These are phyloP conservation scores for Leishmania amazonensis DNA, from an alignment of 208 protist species.

Conservation along the genomic window DNA sequence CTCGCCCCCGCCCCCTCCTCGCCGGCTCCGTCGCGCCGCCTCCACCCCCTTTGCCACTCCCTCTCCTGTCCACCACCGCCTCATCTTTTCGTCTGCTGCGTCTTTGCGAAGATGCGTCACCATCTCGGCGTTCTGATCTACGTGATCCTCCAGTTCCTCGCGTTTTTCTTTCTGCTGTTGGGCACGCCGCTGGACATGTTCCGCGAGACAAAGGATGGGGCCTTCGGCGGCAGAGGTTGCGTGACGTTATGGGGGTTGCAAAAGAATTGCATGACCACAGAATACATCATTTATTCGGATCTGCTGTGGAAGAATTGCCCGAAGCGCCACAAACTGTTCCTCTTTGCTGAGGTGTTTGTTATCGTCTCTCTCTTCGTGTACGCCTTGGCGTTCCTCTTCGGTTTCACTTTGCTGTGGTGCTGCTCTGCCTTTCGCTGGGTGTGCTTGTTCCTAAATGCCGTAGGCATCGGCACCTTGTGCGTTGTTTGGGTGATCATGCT, in stretches of 20 bases:
- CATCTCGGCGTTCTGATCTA: conserved; percentile 63
- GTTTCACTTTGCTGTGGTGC: conserved; percentile 43
- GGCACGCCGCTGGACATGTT: conserved; percentile 62
- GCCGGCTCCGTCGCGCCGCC: too few species aligned
- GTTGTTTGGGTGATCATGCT: conserved; percentile 44
- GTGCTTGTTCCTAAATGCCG: conserved; percentile 35
- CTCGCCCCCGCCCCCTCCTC: too few species aligned
- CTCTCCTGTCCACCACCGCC: too few species aligned
- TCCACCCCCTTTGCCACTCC: too few species aligned
- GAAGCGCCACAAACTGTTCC: conserved; percentile 36
- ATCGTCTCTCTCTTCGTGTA: conserved; percentile 34
- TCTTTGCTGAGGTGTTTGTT: conserved; percentile 37
- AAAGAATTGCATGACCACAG: conserved; percentile 28
- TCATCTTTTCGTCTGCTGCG: too few species aligned
- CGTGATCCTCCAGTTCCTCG: conserved; percentile 43
- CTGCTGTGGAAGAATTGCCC: conserved; percentile 35
- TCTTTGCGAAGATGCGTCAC: not conserved
- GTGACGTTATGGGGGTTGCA: conserved; percentile 61
- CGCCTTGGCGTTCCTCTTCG: conserved; percentile 16
- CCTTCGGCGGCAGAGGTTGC: conserved; percentile 26
- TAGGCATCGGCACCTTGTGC: conserved; percentile 20
- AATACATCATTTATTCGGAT: conserved; percentile 7
- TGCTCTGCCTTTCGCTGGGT: conserved; percentile 39
- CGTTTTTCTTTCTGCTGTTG: conserved; percentile 52
- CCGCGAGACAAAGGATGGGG: conserved; percentile 7